These are phyloP conservation scores for Cladorrhinum samala DNA, from an alignment of 495 filamentous ascomycete species.

Conservation along the genomic window DNA sequence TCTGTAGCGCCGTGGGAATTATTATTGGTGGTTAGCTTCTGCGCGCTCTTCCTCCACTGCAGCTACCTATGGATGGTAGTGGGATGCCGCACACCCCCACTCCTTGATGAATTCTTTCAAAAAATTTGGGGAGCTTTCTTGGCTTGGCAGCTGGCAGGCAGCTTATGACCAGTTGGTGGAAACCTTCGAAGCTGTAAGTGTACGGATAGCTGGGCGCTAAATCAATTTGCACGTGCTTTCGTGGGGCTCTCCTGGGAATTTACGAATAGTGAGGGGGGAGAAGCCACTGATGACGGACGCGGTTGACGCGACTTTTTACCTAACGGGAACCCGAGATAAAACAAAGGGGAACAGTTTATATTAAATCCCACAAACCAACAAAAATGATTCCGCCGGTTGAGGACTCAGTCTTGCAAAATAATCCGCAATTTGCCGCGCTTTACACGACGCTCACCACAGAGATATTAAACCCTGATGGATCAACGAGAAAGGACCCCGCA, in stretches of 20 bases:
- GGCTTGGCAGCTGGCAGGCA: slow-evolving; percentile 8
- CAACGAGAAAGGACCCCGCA: slow-evolving; percentile 48
- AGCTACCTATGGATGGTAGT: too few species aligned
- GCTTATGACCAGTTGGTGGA: not conserved
- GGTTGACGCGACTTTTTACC: not conserved
- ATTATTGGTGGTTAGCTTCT: too few species aligned
- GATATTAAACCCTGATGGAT: slow-evolving; percentile 56
- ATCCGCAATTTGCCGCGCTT: slow-evolving; percentile 59
- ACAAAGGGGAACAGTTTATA: not conserved
- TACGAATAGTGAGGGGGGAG: not conserved
- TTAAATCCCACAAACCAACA: not conserved
- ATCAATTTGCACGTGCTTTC: slow-evolving; percentile 19
- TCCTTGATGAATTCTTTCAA: not conserved
- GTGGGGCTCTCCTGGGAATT: slow-evolving; percentile 8
- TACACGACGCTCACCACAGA: slow-evolving; percentile 54
- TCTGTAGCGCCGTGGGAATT: too few species aligned
- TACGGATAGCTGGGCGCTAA: not conserved
- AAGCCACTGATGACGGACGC: not conserved
- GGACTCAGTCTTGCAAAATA: slow-evolving; percentile 51
- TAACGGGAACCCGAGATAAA: not conserved
- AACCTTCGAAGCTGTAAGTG: too few species aligned
- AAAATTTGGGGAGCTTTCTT: slow-evolving; percentile 23
- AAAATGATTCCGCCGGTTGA: slow-evolving; percentile 64
- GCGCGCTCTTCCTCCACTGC: too few species aligned
- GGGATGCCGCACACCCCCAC: too few species aligned